Evolutionary conservation across 2,329 filamentous ascomycete genomes (phyloP), one percentile per base, ranked within the genome.

Genomic region (Ophiostoma pallidulum): DNA sequence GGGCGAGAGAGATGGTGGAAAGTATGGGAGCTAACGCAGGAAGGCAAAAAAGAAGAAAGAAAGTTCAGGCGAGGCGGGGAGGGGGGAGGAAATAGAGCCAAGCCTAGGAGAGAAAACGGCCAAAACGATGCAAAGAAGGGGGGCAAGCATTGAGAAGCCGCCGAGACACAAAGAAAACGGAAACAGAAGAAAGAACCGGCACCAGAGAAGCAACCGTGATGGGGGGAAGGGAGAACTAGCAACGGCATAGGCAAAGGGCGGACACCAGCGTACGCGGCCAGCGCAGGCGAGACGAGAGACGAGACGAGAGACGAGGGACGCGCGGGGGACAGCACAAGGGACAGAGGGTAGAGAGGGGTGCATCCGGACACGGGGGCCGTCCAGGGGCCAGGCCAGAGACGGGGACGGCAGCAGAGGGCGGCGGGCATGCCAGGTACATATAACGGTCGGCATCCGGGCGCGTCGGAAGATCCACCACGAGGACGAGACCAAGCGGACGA

Each of bases 381-480:
- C n/a, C n/a, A n/a, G n/a, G 29, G 26, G 13, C 22, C 22, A 31
- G 33, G 36, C n/a, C 22, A 38, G 29, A 48, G 12, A 22, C 14
- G 7, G 26, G 33, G 26, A 33, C 22, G 24, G 20, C 1, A 45
- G 26, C 4, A 8, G 22, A 16, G 16, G 19, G 26, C 8, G 26
- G 6, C 14, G 40, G 47, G 41, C 47, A 31, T 29, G 45, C n/a
- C n/a, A n/a, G n/a, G n/a, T 45, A 48, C 49, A 51, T 26, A 51
- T 48, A 51, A 48, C 36, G 41, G 41, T 22, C 32, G 32, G 14
- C 19, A 32, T 36, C 49, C 49, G 13, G 38, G 32, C 22, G 28
- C 24, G 31, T 26, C 24, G 12, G 37, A 19, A 33, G 26, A 41
- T 33, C 31, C 38, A 41, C 39, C 28, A 44, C 42, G 40, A 32